Conservation (phyloP, 441 rosid species). For the Manihot esculenta region DNA sequence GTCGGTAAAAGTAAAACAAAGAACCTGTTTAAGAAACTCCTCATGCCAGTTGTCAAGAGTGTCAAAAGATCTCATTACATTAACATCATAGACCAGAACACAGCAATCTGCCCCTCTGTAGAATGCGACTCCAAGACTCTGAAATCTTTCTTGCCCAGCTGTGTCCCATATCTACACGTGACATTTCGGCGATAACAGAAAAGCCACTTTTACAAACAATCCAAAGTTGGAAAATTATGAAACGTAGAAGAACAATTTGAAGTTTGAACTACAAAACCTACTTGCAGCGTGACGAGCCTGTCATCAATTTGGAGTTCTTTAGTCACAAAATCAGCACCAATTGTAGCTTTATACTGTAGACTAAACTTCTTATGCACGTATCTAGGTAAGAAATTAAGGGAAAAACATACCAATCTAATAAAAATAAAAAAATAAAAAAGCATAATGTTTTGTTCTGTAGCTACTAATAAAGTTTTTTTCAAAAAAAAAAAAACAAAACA, state of each 20-base stretch:
- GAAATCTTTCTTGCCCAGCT: conserved; percentile 96
- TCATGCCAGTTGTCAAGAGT: conserved; percentile 90
- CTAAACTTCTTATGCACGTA: conserved; percentile 91
- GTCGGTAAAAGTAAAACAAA: background rate
- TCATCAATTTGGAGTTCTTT: conserved; percentile 95
- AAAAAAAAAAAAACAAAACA: background rate
- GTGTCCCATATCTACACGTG: conserved; percentile 88
- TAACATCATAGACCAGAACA: conserved; percentile 91
- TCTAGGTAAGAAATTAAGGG: conserved; percentile 52
- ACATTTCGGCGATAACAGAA: background rate
- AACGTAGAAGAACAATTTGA: background rate
- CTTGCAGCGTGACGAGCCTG: conserved; percentile 84
- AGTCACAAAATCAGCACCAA: conserved; percentile 97
- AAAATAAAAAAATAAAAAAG: background rate
- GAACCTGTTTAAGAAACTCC: conserved; percentile 92
- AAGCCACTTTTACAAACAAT: background rate
- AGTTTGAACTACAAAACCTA: conserved; percentile 27
- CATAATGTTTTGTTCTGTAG: background rate
- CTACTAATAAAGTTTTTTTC: background rate
- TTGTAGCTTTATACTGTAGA: conserved; percentile 95
- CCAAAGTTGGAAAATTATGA: conserved; percentile 5
- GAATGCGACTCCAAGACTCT: conserved; percentile 93
- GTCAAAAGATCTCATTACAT: conserved; percentile 80
- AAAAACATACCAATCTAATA: conserved; percentile 15
- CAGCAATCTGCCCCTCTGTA: conserved; percentile 99